A percentile compares a stretch with the other conserved stretches of the same genome.
Conservation (phyloP, 139 green algal species). For the Picochlorum sp. region DNA sequence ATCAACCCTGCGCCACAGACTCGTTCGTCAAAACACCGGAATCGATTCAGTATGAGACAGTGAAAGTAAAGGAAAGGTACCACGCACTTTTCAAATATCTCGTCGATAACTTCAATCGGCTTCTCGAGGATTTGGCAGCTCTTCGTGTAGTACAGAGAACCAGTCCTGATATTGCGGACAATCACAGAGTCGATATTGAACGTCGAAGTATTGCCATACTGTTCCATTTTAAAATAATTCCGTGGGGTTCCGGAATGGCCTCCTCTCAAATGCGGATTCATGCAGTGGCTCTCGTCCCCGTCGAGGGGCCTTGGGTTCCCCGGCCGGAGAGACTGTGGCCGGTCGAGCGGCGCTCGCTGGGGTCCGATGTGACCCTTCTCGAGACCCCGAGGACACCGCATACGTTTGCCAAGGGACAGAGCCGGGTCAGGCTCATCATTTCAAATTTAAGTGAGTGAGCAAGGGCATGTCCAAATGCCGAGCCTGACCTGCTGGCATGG, state of each 20-base stretch:
- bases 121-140: constrained; percentile 48
- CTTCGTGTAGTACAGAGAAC: constrained; percentile 61
- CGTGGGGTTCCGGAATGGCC: neutral
- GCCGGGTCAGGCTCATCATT: too few species aligned
- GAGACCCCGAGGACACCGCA: too few species aligned
- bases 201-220: constrained; percentile 60
- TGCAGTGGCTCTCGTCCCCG: too few species aligned
- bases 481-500: too few species aligned
- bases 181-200: constrained; percentile 82
- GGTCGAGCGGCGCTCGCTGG: too few species aligned
- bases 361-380: too few species aligned
- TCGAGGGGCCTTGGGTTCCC: too few species aligned
- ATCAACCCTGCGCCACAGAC: constrained; percentile 52
- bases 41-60: neutral
- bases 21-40: neutral
- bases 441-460: too few species aligned
- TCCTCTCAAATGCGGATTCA: neutral
- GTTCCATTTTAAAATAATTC: constrained; percentile 29
- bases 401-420: too few species aligned
- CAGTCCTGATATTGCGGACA: constrained; percentile 62
- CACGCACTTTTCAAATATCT: constrained; percentile 63
- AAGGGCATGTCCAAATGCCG: too few species aligned
- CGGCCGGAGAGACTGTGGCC: too few species aligned
- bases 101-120: constrained; percentile 75
- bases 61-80: neutral